Evolutionary conservation across 2,329 filamentous ascomycete species (phyloP), one percentile per base, ranked within the genome.

Genomic region (Sporothrix euskadiensis): DNA sequence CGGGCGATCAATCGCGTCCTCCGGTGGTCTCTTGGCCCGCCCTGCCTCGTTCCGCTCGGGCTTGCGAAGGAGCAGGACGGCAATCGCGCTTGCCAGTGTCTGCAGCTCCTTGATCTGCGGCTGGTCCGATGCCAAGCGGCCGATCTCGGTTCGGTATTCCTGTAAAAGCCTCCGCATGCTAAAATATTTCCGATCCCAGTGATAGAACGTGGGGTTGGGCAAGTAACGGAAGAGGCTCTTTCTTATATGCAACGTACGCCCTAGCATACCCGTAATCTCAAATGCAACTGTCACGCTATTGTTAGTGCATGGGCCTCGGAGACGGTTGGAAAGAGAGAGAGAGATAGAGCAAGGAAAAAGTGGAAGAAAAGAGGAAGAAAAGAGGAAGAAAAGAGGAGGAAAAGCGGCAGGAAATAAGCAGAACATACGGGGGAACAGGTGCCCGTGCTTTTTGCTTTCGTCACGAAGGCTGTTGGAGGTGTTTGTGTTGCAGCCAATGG

Each of bases 211-310:
- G 0, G 88, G 88, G 74, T 89, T 89, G 0, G 88, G 88, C 1
- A 89, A 81, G 78, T 85, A 84, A 1, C 86, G 86, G 75, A 86
- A 89, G 73, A 81, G 82, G 68, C 82, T 87, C 63, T 84, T 79
- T 6, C 81, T 80, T 30, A 88, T 84, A 71, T 88, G 85, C 30
- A 88, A 81, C 0, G 83, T 83, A 35, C 83, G 82, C 61, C 84
- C 83, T 0, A 89, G 79, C 87, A 89, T 89, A n/a, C 87, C 88
- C 2, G 88, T 78, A 0, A 89, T 82, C 76, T 89, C 88, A 69
- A 89, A 89, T 0, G 86, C 83, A 0, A 89, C 87, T 88, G 19
- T 16, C 4, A 6, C 4, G 41, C 9, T 44, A 10, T 14, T 44
- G 41, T 44, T 44, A 44, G 41, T 44, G 12, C 3, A 49, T 14